Percentiles rank a stretch among this genome's conserved stretches.
These are phyloP conservation scores for Sungouiozyma ichnusensis DNA, from an alignment of 805 yeast genomes.

Conservation along the genomic window DNA sequence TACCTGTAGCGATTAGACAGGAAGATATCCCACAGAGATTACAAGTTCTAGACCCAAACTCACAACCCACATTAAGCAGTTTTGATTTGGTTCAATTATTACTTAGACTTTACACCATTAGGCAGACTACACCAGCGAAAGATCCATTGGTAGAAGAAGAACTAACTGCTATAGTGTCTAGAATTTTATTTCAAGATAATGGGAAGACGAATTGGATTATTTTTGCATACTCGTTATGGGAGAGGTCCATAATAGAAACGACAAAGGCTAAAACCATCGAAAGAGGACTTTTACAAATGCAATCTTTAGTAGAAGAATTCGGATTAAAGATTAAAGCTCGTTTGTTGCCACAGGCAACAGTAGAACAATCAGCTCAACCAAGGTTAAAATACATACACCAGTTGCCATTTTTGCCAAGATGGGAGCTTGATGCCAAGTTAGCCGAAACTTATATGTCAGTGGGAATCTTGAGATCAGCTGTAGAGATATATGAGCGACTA, in stretches of 20 bases:
- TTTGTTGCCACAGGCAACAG: slow-evolving; percentile 36
- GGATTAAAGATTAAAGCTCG: slow-evolving; percentile 56
- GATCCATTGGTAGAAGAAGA: slow-evolving; percentile 73
- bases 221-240: slow-evolving; percentile 80
- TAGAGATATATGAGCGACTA: slow-evolving; percentile 77
- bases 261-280: slow-evolving; percentile 77
- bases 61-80: slow-evolving; percentile 63
- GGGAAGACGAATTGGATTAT: slow-evolving; percentile 48
- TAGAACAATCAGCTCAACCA: slow-evolving; percentile 33
- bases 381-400: slow-evolving; percentile 64
- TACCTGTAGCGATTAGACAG: slow-evolving; percentile 54
- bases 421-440: slow-evolving; percentile 71
- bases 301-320: slow-evolving; percentile 79
- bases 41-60: slow-evolving; percentile 59
- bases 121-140: slow-evolving; percentile 61
- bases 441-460: slow-evolving; percentile 82
- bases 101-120: slow-evolving; percentile 51
- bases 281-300: slow-evolving; percentile 89
- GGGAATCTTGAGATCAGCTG: slow-evolving; percentile 78
- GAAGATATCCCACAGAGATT: slow-evolving; percentile 53
- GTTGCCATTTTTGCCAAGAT: slow-evolving; percentile 68
- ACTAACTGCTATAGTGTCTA: slow-evolving; percentile 59
- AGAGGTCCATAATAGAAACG: slow-evolving; percentile 75
- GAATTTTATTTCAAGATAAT: slow-evolving; percentile 48
- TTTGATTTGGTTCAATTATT: slow-evolving; percentile 68